Evolutionary conservation across 768 basidiomycete genomes (phyloP), one percentile per base, ranked within the genome.

Genomic region (Suillus discolor): DNA sequence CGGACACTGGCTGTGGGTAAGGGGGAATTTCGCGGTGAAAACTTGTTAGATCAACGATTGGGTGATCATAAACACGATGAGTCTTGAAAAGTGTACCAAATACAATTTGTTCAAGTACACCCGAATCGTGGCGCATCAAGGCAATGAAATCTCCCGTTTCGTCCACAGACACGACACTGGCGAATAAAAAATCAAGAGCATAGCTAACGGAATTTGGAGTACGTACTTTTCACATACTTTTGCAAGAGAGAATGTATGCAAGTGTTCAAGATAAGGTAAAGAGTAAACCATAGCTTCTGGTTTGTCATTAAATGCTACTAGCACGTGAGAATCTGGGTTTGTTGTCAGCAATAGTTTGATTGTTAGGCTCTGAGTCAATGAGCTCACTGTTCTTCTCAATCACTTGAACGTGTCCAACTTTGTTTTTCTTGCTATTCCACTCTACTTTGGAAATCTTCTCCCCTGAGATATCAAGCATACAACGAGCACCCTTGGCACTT

Each of bases 371-470:
- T 7, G 9, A 11, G 18, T 51, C 31, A 59, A 44, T n/a, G 15
- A 36, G 60, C 85, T 65, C 71, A 91, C 92, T 87, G 69, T 86
- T 81, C 69, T 84, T 85, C 62, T 86, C 85, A 4, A 94, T 79
- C 18, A 91, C 80, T 57, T 88, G 83, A 8, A 81, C 82, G 47
- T 77, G 75, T 34, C 83, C 77, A 13, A 89, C 83, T 8, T 74
- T 74, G 11, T 88, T 89, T 16, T 74, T 71, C 70, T 86, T 87
- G 51, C 71, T 74, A 23, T 80, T 79, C 87, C 91, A 89, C 23
- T 94, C 91, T 2, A 81, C 83, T 73, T 86, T 91, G 5, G 83
- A 86, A 23, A 93, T 75, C 54, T 85, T 81, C 16, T 91, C 86
- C 4, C 92, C 92, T 55, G 80, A 86, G 44, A 93, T 80, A 70